Base-by-base conservation (phyloP, 192 early-diverging fungal genomes). In the Umbelopsis sp. region DNA sequence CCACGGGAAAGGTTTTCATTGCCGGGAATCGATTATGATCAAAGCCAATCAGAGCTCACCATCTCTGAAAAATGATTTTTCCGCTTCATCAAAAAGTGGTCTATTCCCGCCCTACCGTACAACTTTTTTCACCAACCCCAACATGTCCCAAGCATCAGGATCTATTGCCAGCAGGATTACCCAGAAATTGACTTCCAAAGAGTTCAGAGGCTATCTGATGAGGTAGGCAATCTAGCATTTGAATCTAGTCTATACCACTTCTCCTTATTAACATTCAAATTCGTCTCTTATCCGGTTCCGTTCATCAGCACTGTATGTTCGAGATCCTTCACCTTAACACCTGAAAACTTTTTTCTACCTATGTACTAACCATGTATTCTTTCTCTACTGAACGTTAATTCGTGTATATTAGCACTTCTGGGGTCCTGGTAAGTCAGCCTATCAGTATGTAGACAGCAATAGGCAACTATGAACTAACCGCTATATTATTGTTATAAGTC, bases 121-220 rank as follows among this genome's bases (percentile, higher is more conserved):
- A 38, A 31, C 66, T 54, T 41, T 29, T 65, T 26, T 65, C n/a
- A 16, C 24, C 22, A 25, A 17, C 51, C 14, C 31, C 31, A 76
- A 16, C 56, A 81, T 81, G 79, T 81, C 79, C 22, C 74, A 81
- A 73, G 79, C 75, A 62, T 81, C 79, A 21, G 79, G 79, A 67
- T 69, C 79, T 29, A 41, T 81, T 34, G 70, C 71, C 21, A 74
- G 51, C 54, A 68, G 79, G 24, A 67, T 91, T 34, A 38, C 75
- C 45, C 83, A 88, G 74, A 83, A 84, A 70, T 68, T 88, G 12
- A 74, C 76, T 6, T 86, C 84, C 22, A 84, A 86, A 70, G 91
- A 92, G 75, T 90, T 90, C 76, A 84, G 86, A 68, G 77, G 81
- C 26, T 92, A 92, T 81, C 78, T 92, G 59, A 88, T 87, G 88